Base-by-base conservation (phyloP, 2,329 filamentous ascomycete species). In the Sordariomycetes sp. region DNA sequence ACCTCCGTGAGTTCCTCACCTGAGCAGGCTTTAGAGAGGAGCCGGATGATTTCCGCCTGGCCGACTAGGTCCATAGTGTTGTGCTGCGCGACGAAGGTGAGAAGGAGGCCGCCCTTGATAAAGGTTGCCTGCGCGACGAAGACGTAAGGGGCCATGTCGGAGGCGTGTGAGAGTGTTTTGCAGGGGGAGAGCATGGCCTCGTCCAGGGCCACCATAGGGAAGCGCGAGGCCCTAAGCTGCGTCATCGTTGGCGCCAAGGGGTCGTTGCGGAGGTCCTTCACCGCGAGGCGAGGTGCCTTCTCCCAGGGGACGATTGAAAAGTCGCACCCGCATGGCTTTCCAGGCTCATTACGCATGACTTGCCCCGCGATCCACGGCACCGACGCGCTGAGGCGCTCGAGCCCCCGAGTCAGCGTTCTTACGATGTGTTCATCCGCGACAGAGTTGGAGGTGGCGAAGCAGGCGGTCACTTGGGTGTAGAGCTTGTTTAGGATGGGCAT, bases 51-150 rank as follows among this genome's bases (percentile, higher is more conserved):
- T 24, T 74, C 69, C 2, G 68, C 76, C 61, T 78, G 73, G 1
- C 78, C 80, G 1, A 70, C 71, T 67, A 78, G 76, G 58, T 83
- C 81, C 71, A 80, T 77, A 0, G 69, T 65, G 6, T 71, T 70
- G 61, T 83, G 81, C 25, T 79, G 73, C 8, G 69, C 72, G 32
- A 71, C 71, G 25, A 81, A 68, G 2, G 74, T 78, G 10, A 83
- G 69, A 1, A 83, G 60, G 0, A 83, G 62, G 0, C 79, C 80
- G 3, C 74, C 77, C 1, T 61, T 57, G 43, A 82, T 73, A 57
- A 79, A 74, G 54, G 72, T 81, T 1, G 71, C 71, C 61, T 81
- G 79, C 1, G 80, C 60, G 0, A 75, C 60, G 50, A 82, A 65
- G 0, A 81, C 78, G 3, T 72, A 73, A 20, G n/a, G 35, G 14